Evolutionary conservation across 2,329 filamentous ascomycete genomes (phyloP).

Genomic region (Sarocladium brachiariae): DNA sequence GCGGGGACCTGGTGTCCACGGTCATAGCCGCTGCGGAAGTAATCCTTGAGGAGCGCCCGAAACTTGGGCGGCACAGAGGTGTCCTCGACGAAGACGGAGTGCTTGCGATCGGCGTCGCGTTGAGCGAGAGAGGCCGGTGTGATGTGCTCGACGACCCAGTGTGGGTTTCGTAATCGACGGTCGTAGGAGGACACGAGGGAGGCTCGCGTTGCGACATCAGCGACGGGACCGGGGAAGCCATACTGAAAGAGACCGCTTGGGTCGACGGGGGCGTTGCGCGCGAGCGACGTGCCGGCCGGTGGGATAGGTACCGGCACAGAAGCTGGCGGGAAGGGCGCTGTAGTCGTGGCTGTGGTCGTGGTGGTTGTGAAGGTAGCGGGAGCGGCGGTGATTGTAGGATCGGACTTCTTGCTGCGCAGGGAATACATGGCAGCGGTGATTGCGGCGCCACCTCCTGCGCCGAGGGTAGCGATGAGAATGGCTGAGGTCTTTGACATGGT

Average conservation of each 20-base stretch:
- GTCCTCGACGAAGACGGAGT: slow-evolving; percentile 82
- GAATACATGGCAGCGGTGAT: slow-evolving; percentile 64
- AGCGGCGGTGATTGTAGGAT: slow-evolving; percentile 22
- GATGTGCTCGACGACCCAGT: slow-evolving; percentile 96
- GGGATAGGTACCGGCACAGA: slow-evolving; percentile 19
- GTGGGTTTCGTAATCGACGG: slow-evolving; percentile 81
- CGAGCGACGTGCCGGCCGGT: slow-evolving; percentile 17
- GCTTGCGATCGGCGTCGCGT: slow-evolving; percentile 73
- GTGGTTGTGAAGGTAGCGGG: slow-evolving; percentile 21
- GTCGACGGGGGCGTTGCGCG: slow-evolving; percentile 51
- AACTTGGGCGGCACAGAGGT: slow-evolving; percentile 72
- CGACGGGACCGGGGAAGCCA: slow-evolving; percentile 85
- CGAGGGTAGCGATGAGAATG: slow-evolving; percentile 61
- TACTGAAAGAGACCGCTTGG: slow-evolving; percentile 74
- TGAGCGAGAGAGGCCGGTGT: slow-evolving; percentile 73
- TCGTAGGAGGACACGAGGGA: slow-evolving; percentile 86
- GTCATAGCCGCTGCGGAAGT: slow-evolving; percentile 91
- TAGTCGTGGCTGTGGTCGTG: slow-evolving; percentile 22
- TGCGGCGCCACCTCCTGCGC: slow-evolving; percentile 70
- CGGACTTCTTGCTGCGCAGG: slow-evolving; percentile 42
- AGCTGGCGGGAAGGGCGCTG: slow-evolving; percentile 42
- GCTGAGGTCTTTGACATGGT: slow-evolving; percentile 73
- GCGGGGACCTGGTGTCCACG: slow-evolving; percentile 95
- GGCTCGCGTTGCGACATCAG: slow-evolving; percentile 69
- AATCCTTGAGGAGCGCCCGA: slow-evolving; percentile 85